Conservation (phyloP, 1,284 basidiomycete species). For the Apiotrichum montevideense region DNA sequence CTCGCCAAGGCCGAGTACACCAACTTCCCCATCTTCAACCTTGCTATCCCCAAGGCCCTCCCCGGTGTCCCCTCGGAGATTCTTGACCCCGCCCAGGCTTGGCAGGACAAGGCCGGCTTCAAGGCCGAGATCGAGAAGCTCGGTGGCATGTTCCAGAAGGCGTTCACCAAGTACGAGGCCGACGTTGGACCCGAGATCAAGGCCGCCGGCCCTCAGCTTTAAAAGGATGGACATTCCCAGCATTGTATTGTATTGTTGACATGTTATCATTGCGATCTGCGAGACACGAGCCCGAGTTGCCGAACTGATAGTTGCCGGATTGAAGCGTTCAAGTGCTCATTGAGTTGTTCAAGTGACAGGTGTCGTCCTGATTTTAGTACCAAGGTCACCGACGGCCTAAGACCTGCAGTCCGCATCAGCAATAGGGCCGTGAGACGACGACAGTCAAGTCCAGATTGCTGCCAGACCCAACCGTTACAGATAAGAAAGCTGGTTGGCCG, state of each 20-base stretch:
- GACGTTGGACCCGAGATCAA: slow-evolving; percentile 73
- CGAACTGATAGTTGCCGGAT: not conserved
- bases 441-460: too few relatives aligned
- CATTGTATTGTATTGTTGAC: slow-evolving; percentile 10
- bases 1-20: slow-evolving; percentile 81
- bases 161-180: slow-evolving; percentile 79
- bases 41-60: slow-evolving; percentile 72
- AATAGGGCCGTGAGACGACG: too few relatives aligned
- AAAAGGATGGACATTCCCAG: slow-evolving; percentile 2
- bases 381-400: too few relatives aligned
- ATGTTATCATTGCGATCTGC: slow-evolving; percentile 5
- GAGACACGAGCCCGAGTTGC: not conserved
- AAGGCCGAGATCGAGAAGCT: slow-evolving; percentile 76
- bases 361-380: too few relatives aligned
- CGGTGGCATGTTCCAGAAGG: slow-evolving; percentile 85
- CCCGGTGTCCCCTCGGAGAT: slow-evolving; percentile 81
- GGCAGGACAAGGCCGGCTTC: slow-evolving; percentile 81
- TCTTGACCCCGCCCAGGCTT: slow-evolving; percentile 77
- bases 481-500: too few relatives aligned
- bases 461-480: too few relatives aligned
- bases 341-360: too few relatives aligned
- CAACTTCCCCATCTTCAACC: slow-evolving; percentile 70
- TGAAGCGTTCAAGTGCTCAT: too few relatives aligned
- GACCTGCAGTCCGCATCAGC: too few relatives aligned
- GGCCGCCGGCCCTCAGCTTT: slow-evolving; percentile 61